Base-by-base conservation (phyloP, 805 yeast genomes). In the Ogataea saltuana region DNA sequence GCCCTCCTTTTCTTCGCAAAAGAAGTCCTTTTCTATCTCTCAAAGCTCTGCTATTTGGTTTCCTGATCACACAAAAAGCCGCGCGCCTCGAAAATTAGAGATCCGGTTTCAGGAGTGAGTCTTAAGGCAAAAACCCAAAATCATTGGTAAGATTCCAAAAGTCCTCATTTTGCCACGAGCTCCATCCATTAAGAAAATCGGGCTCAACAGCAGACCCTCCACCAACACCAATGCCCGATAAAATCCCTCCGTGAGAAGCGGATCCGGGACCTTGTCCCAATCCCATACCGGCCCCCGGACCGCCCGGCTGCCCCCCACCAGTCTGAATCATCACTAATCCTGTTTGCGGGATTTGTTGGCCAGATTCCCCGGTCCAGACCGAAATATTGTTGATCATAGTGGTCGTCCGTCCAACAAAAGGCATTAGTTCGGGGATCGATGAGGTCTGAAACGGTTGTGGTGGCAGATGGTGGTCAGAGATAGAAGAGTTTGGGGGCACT, bases 301-400 rank as follows among this genome's bases (percentile, higher is more conserved):
- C 18, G 16, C 19, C 16, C 4, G 18, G 19, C 20, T 9, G 28
- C 27, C 6, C 26, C 15, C 38, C 38, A 31, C 41, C 31, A 6
- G 50, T 48, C 34, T 59, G 60, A 18, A 60, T 48, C 54, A 56
- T 58, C 12, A 55, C 58, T 22, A 64, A 48, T 2, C 70, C 68
- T 3, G 67, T 61, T 42, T 64, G 67, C 11, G 67, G 69, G 16
- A 66, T 59, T 46, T 66, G 70, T 43, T 67, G 72, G 26, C 72
- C 74, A 25, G 68, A 61, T 45, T 70, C 73, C 15, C 74, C 77
- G 0, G 83, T 78, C 85, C 85, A 79, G 1, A 73, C 74, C 0
- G 81, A 76, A 27, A 79, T 79, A 51, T 78, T 77, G 54, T 69
- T 77, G 53, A 79, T 79, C 85, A 79, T 79, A 23, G 73, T 73